A percentile compares a stretch with the other conserved stretches of the same genome.
These are phyloP conservation scores for Microsporum audouinii DNA, from an alignment of 2,329 filamentous ascomycete species.

Conservation along the genomic window DNA sequence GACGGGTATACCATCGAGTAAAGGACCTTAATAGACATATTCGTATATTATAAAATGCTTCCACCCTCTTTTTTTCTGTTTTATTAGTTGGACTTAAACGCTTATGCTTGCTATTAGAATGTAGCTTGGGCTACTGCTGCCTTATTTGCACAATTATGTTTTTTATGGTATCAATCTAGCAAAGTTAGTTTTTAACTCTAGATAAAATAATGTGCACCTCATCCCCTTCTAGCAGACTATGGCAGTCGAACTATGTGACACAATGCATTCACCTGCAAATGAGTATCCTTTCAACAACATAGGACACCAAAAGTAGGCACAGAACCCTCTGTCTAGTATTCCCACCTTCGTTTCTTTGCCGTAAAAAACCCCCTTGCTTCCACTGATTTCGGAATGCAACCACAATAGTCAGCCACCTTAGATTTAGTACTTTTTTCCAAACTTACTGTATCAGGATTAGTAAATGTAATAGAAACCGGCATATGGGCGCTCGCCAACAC, in stretches of 20 bases:
- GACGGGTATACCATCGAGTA: constrained; percentile 38
- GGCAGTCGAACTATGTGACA: background rate
- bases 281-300: background rate
- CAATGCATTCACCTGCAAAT: background rate
- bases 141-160: background rate
- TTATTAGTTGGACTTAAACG: background rate
- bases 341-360: background rate
- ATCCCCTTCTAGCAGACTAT: background rate
- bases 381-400: background rate
- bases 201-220: background rate
- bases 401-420: background rate
- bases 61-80: background rate
- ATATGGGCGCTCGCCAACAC: background rate
- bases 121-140: background rate
- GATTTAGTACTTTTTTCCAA: background rate
- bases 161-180: background rate
- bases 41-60: background rate
- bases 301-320: background rate
- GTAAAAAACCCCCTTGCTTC: background rate
- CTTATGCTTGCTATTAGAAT: background rate
- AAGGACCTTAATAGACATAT: background rate
- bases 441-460: background rate
- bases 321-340: background rate
- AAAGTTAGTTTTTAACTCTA: background rate
- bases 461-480: background rate